Conservation (phyloP, 208 protist species). For the Acanthamoeba sp. region DNA sequence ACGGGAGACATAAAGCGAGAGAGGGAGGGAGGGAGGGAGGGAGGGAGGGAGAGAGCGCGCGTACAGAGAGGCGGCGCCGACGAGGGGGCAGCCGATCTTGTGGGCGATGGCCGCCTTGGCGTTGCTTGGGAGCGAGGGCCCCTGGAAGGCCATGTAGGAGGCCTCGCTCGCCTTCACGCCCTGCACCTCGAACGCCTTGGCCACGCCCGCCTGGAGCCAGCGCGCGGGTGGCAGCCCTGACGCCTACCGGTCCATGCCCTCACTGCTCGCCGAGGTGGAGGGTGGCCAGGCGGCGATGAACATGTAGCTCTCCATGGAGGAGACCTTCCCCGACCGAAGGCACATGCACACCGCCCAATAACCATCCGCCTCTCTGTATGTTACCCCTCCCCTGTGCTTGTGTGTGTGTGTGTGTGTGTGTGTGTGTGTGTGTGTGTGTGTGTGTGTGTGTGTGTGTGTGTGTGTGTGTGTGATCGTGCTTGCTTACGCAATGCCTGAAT, state of each 20-base stretch:
- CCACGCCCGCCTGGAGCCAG: not conserved
- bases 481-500: too few relatives aligned
- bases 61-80: conserved; percentile 55
- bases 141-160: conserved; percentile 68
- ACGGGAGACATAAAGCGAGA: not conserved
- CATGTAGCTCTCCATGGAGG: too few relatives aligned
- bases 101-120: conserved; percentile 41
- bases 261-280: too few relatives aligned
- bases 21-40: too few relatives aligned
- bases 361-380: not conserved
- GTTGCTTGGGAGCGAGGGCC: conserved; percentile 35
- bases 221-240: too few relatives aligned
- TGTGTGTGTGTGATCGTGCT: not conserved
- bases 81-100: conserved; percentile 38
- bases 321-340: not conserved
- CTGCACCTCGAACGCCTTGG: not conserved
- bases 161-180: not conserved
- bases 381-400: not conserved
- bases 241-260: too few relatives aligned
- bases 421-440: too few relatives aligned
- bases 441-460: too few relatives aligned
- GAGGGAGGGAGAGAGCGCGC: not conserved
- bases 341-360: not conserved
- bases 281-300: too few relatives aligned
- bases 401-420: not conserved